Evolutionary conservation across 352 stramenopile species (phyloP).

Genomic region (Globisporangium apiculatum): DNA sequence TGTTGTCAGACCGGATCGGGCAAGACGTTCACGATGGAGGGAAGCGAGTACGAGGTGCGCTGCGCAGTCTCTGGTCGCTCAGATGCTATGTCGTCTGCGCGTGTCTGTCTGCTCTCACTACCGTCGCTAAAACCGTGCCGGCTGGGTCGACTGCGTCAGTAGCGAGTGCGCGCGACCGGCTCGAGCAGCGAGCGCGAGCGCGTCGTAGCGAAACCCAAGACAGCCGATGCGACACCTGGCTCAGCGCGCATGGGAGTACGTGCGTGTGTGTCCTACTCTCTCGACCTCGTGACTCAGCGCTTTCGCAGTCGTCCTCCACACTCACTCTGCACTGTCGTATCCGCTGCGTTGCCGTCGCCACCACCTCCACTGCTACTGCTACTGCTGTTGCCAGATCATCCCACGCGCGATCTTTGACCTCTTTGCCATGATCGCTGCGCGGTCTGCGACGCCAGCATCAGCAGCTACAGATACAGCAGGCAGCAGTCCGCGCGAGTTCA

Average conservation of each 20-base stretch:
- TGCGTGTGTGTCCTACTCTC: not conserved
- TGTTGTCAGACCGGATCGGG: slow-evolving; percentile 34
- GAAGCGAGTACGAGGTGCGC: slow-evolving; percentile 47
- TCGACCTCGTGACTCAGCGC: no score
- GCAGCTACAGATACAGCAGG: no score
- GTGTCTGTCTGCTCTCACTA: no score
- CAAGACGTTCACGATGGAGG: slow-evolving; percentile 62
- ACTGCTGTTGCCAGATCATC: slow-evolving; percentile 24
- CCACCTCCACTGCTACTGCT: not conserved
- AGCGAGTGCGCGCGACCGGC: slow-evolving; percentile 5
- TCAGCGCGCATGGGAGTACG: slow-evolving; percentile 27
- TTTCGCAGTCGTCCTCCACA: no score
- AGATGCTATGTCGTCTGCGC: not conserved
- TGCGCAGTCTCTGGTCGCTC: no score
- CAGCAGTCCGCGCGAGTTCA: slow-evolving; percentile 23
- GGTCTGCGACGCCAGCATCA: slow-evolving; percentile 1
- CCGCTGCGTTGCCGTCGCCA: not conserved
- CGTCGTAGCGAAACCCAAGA: slow-evolving; percentile 13
- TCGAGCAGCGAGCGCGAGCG: slow-evolving; percentile 8
- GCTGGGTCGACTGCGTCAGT: no score
- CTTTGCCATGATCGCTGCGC: slow-evolving; percentile 23
- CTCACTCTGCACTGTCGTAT: not conserved
- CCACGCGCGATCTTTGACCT: slow-evolving; percentile 38
- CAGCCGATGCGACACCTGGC: slow-evolving; percentile 4
- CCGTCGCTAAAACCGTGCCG: not conserved